A percentile compares a stretch with the other conserved stretches of the same genome.
Evolutionary conservation across 768 basidiomycete species (phyloP).

Genomic region (Suillus subaureus): DNA sequence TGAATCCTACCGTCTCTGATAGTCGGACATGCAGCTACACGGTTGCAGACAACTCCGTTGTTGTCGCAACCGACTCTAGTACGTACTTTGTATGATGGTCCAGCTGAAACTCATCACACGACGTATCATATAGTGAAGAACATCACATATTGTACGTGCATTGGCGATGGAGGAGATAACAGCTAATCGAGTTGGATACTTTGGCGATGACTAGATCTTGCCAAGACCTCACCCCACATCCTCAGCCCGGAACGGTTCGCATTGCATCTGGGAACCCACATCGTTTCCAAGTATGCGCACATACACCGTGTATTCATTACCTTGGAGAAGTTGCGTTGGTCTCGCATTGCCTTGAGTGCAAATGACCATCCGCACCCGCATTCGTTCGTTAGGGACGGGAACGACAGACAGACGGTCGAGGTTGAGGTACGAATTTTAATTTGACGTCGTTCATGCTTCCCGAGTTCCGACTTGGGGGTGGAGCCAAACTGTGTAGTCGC

Average conservation of each 20-base stretch:
- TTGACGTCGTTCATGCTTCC: neutral
- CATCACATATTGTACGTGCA: slow-evolving; percentile 57
- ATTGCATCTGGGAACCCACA: slow-evolving; percentile 80
- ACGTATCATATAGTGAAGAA: slow-evolving; percentile 55
- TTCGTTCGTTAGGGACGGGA: slow-evolving; percentile 86
- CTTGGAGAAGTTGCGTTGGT: slow-evolving; percentile 83
- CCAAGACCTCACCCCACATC: slow-evolving; percentile 88
- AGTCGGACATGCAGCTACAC: slow-evolving; percentile 61
- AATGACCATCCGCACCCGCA: slow-evolving; percentile 61
- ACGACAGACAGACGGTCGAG: slow-evolving; percentile 77
- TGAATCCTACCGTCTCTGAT: neutral
- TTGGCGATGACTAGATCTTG: slow-evolving; percentile 55
- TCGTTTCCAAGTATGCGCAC: slow-evolving; percentile 81
- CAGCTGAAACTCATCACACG: neutral
- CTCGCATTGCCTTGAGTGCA: slow-evolving; percentile 62
- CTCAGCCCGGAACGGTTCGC: slow-evolving; percentile 85
- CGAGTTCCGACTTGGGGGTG: slow-evolving; percentile 2
- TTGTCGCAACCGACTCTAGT: slow-evolving; percentile 95
- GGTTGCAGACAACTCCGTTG: slow-evolving; percentile 81
- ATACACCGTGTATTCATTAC: slow-evolving; percentile 70
- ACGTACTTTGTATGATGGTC: slow-evolving; percentile 27
- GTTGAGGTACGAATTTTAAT: slow-evolving; percentile 47
- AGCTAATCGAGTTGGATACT: neutral
- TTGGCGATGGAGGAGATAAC: neutral
- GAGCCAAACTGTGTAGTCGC: slow-evolving; percentile 1